Conservation (phyloP, 495 filamentous ascomycete species). For the Penicillium canariense region DNA sequence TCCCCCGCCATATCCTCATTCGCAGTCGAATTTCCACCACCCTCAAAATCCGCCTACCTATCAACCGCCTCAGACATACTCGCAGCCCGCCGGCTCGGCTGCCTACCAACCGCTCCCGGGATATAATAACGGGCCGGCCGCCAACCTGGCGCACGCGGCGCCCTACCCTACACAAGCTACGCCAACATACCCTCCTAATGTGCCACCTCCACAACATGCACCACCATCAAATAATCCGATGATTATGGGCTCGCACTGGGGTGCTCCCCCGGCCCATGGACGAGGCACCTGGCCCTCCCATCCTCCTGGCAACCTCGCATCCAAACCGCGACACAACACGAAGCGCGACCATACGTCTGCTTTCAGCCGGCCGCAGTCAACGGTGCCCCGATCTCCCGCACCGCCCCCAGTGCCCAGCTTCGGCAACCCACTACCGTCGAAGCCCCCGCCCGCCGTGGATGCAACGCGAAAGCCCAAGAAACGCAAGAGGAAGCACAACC, state of each 20-base stretch:
- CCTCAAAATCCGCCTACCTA: constrained; percentile 24
- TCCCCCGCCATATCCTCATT: constrained; percentile 28
- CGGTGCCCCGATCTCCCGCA: constrained; percentile 43
- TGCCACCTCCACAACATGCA: constrained; percentile 25
- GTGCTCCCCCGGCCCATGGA: constrained; percentile 43
- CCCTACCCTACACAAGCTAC: constrained; percentile 25
- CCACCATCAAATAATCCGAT: constrained; percentile 38
- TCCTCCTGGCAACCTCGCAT: constrained; percentile 39
- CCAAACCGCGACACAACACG: constrained; percentile 35
- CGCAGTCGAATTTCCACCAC: constrained; percentile 28
- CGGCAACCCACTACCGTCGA: constrained; percentile 56
- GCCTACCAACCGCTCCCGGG: constrained; percentile 30
- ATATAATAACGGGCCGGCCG: constrained; percentile 22
- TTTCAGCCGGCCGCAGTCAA: constrained; percentile 41
- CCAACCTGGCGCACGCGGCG: constrained; percentile 21
- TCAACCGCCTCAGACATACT: constrained; percentile 23
- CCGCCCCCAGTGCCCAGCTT: constrained; percentile 62
- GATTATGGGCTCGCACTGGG: constrained; percentile 58
- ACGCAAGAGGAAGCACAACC: constrained; percentile 74
- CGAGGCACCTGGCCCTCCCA: constrained; percentile 46
- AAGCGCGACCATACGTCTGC: constrained; percentile 44
- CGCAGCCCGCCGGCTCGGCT: constrained; percentile 29
- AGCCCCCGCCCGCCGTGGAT: constrained; percentile 53
- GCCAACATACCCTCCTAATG: constrained; percentile 25
- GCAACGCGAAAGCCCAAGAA: constrained; percentile 57